Base-by-base conservation (phyloP, 176 grass and related monocot genomes). In the Eremochloa ophiuroides region DNA sequence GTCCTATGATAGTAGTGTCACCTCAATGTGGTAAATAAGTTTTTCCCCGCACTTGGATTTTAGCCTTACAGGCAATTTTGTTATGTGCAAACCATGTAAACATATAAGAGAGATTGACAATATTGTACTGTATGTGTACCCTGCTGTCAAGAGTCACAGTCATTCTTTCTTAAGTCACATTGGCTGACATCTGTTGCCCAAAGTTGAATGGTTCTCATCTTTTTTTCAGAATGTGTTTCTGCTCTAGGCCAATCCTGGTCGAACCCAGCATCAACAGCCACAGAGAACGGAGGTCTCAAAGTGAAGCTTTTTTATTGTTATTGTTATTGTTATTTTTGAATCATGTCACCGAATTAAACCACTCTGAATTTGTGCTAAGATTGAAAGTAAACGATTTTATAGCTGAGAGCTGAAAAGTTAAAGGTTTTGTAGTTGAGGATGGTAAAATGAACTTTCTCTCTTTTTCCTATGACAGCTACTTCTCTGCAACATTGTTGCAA, bases 31-130 rank as follows among this genome's bases (percentile, higher is more conserved):
- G 4, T 64, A 80, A 15, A 60, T 55, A 47, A 65, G 72, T 29
- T 50, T 50, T 50, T 6, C 4, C 44, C 18, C 56, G 38, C 9
- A 22, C 42, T 4, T 33, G 12, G 1, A 63, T 59, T 55, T 41
- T 46, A 46, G 27, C 66, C 56, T 44, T 29, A 69, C 22, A 16
- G 60, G 61, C 40, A 44, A 62, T 83, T 86, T 83, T 75, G 48
- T 80, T 79, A 51, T 13, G 58, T 74, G 38, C 46, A 74, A 74
- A 8, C 17, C 69, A 61, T 73, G 47, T 16, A 46, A 82, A 29
- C 27, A 38, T 69, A 64, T 63, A 12, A 63, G n/a, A 22, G 60
- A 83, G 65, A 73, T 44, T 15, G 11, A n/a, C 67, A 39, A 26
- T 80, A 55, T 10, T 81, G 71, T 69, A 47, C 8, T 59, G 7